phyloP scores from a whole-genome alignment of 2,329 filamentous ascomycete genomes.

The Dactylonectria macrodidyma region DNA sequence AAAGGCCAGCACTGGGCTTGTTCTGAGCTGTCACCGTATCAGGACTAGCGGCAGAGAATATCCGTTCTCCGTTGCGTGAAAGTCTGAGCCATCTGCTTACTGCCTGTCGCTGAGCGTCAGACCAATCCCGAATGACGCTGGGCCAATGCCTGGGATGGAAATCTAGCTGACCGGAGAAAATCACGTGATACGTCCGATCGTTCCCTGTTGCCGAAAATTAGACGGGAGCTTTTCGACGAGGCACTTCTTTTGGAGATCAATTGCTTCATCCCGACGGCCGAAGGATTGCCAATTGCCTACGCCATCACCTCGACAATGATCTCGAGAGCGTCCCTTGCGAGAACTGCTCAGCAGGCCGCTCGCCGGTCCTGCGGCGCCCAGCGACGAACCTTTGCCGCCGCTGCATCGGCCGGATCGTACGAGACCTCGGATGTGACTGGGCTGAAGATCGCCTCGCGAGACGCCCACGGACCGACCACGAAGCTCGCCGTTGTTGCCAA shows the following conservation, averaged over 20 bases:
- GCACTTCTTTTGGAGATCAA: constrained; percentile 59
- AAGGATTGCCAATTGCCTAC: constrained; percentile 68
- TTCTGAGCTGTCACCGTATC: background rate
- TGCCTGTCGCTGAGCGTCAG: constrained; percentile 26
- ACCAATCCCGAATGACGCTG: constrained; percentile 38
- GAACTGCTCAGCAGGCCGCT: constrained; percentile 71
- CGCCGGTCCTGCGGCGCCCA: constrained; percentile 71
- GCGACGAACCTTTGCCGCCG: constrained; percentile 72
- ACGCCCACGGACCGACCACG: constrained; percentile 89
- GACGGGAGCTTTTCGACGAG: constrained; percentile 60
- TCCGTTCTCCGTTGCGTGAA: background rate
- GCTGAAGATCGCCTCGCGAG: constrained; percentile 93
- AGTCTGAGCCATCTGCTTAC: background rate
- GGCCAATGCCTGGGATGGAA: constrained; percentile 47
- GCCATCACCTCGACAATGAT: constrained; percentile 73
- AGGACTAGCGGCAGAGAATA: constrained; percentile 1
- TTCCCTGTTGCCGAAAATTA: constrained; percentile 59
- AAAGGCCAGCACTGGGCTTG: background rate
- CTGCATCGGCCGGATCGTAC: constrained; percentile 81
- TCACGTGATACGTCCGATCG: constrained; percentile 54
- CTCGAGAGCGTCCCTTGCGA: constrained; percentile 72
- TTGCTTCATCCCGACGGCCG: constrained; percentile 58
- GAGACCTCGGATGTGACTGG: constrained; percentile 88
- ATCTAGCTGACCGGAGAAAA: constrained; percentile 47
- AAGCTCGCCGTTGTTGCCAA: constrained; percentile 94